These are phyloP conservation scores for Dipteronia sinensis DNA, from an alignment of 345 rosid genomes.

Conservation along the genomic window DNA sequence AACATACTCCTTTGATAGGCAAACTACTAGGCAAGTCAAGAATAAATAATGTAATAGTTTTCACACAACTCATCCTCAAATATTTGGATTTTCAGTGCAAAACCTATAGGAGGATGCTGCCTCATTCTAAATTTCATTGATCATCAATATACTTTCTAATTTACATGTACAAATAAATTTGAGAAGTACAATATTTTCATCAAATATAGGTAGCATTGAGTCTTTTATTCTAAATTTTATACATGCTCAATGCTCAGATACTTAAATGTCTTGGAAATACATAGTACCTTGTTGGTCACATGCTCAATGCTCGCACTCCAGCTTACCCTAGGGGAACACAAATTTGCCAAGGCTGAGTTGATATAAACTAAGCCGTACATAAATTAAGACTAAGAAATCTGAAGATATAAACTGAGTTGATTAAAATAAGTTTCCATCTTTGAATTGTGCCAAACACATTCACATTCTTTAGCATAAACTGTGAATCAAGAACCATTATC, in stretches of 20 bases:
- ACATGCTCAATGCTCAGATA: no score
- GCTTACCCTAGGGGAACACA: no score
- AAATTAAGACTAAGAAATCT: constrained; percentile 1
- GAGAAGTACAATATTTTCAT: background rate
- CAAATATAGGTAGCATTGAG: no score
- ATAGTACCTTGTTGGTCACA: constrained; percentile 81
- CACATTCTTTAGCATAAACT: background rate
- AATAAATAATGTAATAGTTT: no score
- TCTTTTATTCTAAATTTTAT: background rate
- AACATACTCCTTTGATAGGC: no score
- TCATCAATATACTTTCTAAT: background rate
- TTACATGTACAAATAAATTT: background rate
- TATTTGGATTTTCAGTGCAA: background rate
- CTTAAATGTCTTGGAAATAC: constrained; percentile 11
- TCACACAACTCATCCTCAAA: no score
- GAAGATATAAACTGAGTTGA: background rate
- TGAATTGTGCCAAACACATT: background rate
- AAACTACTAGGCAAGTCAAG: no score
- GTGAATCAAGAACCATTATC: background rate
- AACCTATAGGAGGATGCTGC: background rate
- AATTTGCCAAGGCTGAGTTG: constrained; percentile 68
- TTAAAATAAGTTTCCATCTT: background rate
- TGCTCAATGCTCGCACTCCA: constrained; percentile 78
- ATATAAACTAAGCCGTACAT: background rate
- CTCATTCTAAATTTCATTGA: background rate